Evolutionary conservation across 441 rosid species (phyloP).

Genomic region (Cnidoscolus chayamansa): DNA sequence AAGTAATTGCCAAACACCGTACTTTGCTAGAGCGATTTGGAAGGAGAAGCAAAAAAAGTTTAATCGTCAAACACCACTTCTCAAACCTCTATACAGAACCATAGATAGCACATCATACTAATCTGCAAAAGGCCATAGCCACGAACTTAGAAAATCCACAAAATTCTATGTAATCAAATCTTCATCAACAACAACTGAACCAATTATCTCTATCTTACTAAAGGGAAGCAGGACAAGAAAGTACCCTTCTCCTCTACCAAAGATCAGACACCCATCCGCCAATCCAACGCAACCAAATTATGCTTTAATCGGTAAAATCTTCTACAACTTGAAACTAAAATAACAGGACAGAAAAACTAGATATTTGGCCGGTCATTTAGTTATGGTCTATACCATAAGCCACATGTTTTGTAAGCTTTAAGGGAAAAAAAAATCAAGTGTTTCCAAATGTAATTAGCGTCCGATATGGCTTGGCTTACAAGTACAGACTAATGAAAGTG

Average conservation of each 20-base stretch:
- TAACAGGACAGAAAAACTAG: neutral
- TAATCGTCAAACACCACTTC: neutral
- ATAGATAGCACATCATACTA: neutral
- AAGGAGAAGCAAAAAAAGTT: neutral
- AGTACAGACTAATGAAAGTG: neutral
- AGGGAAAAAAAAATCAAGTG: neutral
- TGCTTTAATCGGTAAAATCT: neutral
- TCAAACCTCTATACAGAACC: neutral
- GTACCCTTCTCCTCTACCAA: neutral
- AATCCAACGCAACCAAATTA: neutral
- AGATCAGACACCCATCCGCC: slow-evolving; percentile 15
- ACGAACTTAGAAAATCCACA: slow-evolving; percentile 6
- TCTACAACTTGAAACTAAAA: neutral
- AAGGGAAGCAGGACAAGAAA: neutral
- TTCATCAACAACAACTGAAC: slow-evolving; percentile 9
- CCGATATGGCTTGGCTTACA: neutral
- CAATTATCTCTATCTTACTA: neutral
- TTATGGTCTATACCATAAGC: neutral
- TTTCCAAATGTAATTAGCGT: neutral
- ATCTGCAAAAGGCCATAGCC: slow-evolving; percentile 5
- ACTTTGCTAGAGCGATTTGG: neutral
- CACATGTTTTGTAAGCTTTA: neutral
- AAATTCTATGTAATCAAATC: neutral
- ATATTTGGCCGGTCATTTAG: neutral
- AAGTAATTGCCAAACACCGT: neutral